A percentile compares a stretch with the other conserved stretches of the same genome.
phyloP scores from a whole-genome alignment of 352 stramenopile genomes.

The Albugo candida region DNA sequence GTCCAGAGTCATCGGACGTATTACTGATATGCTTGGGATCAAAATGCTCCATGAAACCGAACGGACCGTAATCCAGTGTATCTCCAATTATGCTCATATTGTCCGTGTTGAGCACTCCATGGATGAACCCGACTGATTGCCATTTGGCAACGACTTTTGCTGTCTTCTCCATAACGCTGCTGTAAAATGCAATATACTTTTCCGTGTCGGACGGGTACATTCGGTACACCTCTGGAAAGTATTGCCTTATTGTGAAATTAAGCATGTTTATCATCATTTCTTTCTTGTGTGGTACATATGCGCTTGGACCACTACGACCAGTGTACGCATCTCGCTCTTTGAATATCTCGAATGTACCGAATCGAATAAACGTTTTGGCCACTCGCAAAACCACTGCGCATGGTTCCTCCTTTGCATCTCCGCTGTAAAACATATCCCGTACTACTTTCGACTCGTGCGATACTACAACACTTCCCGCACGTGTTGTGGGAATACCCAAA shows the following conservation, averaged over 20 bases:
- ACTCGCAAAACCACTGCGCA: slow-evolving; percentile 77
- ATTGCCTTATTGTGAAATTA: slow-evolving; percentile 53
- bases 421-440: slow-evolving; percentile 80
- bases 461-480: slow-evolving; percentile 62
- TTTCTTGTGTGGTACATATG: slow-evolving; percentile 34
- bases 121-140: slow-evolving; percentile 76
- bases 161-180: slow-evolving; percentile 49
- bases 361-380: slow-evolving; percentile 84
- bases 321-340: slow-evolving; percentile 49
- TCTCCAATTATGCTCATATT: slow-evolving; percentile 83
- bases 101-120: slow-evolving; percentile 86
- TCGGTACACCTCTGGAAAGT: slow-evolving; percentile 29
- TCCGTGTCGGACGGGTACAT: neutral
- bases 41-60: slow-evolving; percentile 85
- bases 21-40: slow-evolving; percentile 67
- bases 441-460: slow-evolving; percentile 49
- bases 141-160: slow-evolving; percentile 66
- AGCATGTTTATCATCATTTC: slow-evolving; percentile 58
- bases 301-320: slow-evolving; percentile 43
- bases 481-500: slow-evolving; percentile 86
- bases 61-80: slow-evolving; percentile 87
- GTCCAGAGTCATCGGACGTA: slow-evolving; percentile 51
- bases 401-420: slow-evolving; percentile 60
- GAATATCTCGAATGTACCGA: slow-evolving; percentile 94
- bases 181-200: slow-evolving; percentile 30